Percentiles rank a stretch among this genome's conserved stretches.
phyloP scores from a whole-genome alignment of 345 rosid species.

The Eucalyptus decipiens region DNA sequence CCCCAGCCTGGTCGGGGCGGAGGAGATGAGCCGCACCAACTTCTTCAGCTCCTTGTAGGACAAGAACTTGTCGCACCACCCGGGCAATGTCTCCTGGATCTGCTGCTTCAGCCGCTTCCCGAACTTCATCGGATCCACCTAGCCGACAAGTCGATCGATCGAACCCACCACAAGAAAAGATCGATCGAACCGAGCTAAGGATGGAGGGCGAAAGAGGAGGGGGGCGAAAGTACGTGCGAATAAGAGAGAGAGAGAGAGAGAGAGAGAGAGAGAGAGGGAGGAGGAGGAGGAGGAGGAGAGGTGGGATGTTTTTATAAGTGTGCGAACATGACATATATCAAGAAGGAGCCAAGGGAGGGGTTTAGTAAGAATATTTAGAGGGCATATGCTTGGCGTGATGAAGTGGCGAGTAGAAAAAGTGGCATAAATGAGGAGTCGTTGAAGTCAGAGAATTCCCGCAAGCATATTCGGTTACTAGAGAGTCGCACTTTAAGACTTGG shows the following conservation, averaged over 20 bases:
- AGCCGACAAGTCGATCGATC: neutral
- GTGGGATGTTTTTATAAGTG: neutral
- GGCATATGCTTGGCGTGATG: slow-evolving; percentile 70
- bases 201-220: neutral
- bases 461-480: slow-evolving; percentile 45
- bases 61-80: slow-evolving; percentile 69
- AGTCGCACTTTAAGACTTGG: neutral
- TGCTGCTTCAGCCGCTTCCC: slow-evolving; percentile 83
- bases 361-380: slow-evolving; percentile 23
- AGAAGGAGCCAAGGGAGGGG: neutral
- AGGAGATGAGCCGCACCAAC: slow-evolving; percentile 40
- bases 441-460: slow-evolving; percentile 9
- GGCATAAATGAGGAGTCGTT: slow-evolving; percentile 12
- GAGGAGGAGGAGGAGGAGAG: neutral
- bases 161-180: no score
- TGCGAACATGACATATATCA: neutral
- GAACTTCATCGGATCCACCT: slow-evolving; percentile 46
- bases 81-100: slow-evolving; percentile 63
- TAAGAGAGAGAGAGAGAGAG: neutral
- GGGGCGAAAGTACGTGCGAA: neutral
- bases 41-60: slow-evolving; percentile 74
- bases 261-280: neutral
- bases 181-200: neutral
- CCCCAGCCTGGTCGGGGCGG: slow-evolving; percentile 3
- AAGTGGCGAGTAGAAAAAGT: slow-evolving; percentile 22